These are phyloP conservation scores for Boletus tomentosulus DNA, from an alignment of 768 basidiomycete species.

Conservation along the genomic window DNA sequence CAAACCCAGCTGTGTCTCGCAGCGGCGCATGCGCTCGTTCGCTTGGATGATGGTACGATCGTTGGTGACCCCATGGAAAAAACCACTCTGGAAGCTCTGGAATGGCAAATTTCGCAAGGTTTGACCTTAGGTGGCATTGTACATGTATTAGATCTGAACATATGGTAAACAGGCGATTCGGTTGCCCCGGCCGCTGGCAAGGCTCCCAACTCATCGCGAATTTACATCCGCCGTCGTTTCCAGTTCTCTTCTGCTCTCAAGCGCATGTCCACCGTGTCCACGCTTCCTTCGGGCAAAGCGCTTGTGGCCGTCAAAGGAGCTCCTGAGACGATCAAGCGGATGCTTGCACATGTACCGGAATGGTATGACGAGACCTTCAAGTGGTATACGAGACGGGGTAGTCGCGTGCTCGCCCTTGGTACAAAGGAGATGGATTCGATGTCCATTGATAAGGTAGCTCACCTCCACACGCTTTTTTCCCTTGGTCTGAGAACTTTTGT, in stretches of 20 bases:
- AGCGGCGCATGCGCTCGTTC: constrained; percentile 91
- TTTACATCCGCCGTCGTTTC: constrained; percentile 86
- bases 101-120: constrained; percentile 82
- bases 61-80: constrained; percentile 99
- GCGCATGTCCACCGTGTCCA: constrained; percentile 90
- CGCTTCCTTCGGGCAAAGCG: constrained; percentile 55
- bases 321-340: constrained; percentile 90
- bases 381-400: constrained; percentile 88
- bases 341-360: constrained; percentile 71
- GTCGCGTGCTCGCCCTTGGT: constrained; percentile 89
- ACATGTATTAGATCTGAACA: not conserved
- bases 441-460: constrained; percentile 60
- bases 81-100: constrained; percentile 85
- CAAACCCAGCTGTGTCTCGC: constrained; percentile 88
- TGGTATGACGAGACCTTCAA: constrained; percentile 94
- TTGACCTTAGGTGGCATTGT: constrained; percentile 3
- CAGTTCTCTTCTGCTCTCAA: constrained; percentile 98
- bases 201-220: constrained; percentile 52
- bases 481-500: not conserved
- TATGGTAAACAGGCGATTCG: constrained; percentile 47
- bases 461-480: not conserved
- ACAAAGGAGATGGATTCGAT: constrained; percentile 78
- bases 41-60: constrained; percentile 87
- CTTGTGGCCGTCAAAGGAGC: constrained; percentile 90
- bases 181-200: constrained; percentile 52